Percentiles rank a stretch among this genome's conserved stretches.
Conservation (phyloP, 2,329 filamentous ascomycete genomes). For the Neophaeococcomyces mojaviensis region DNA sequence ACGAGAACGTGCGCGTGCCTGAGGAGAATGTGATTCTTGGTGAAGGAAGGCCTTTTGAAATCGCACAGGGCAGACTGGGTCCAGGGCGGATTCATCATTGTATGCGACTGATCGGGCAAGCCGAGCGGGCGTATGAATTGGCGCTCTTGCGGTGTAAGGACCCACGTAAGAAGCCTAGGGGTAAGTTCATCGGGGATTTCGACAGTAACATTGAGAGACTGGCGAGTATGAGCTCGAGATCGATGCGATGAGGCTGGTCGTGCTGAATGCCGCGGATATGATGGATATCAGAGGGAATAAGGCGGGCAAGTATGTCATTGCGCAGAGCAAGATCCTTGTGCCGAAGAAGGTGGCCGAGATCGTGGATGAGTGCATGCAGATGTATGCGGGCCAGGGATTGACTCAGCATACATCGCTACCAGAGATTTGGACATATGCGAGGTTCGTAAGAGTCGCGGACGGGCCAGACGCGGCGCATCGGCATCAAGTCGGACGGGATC, state of each 20-base stretch:
- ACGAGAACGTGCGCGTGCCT: constrained; percentile 73
- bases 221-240: constrained; percentile 78
- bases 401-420: constrained; percentile 79
- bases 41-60: constrained; percentile 79
- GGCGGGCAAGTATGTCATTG: constrained; percentile 73
- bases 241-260: constrained; percentile 70
- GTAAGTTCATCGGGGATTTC: constrained; percentile 71
- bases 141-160: constrained; percentile 83
- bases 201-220: constrained; percentile 83
- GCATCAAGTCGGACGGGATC: constrained; percentile 33
- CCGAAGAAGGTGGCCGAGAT: constrained; percentile 66
- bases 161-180: constrained; percentile 71
- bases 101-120: constrained; percentile 76
- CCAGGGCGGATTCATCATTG: constrained; percentile 86
- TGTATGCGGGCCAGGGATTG: constrained; percentile 70
- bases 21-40: constrained; percentile 63
- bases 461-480: constrained; percentile 83
- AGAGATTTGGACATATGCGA: constrained; percentile 67
- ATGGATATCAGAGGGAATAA: constrained; percentile 82
- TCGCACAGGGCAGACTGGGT: constrained; percentile 81
- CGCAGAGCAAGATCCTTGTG: constrained; percentile 75
- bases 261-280: constrained; percentile 79
- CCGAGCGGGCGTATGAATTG: constrained; percentile 77
- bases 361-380: constrained; percentile 70
- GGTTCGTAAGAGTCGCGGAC: constrained; percentile 70